Conservation (phyloP, 371 early-diverging fungal species). For the Syncephalastrum racemosum region DNA sequence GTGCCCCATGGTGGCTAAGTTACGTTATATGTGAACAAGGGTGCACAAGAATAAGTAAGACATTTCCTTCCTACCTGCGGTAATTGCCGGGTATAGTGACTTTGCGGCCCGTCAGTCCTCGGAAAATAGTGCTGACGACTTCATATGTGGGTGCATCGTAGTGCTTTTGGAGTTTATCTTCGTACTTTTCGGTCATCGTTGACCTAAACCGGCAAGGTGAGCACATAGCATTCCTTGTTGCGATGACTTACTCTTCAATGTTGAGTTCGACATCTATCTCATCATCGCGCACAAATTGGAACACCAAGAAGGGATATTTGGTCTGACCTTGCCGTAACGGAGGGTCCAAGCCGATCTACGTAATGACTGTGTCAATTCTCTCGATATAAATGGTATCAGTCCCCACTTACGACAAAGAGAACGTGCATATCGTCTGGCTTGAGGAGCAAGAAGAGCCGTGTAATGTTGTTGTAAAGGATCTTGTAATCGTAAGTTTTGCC, state of each 20-base stretch:
- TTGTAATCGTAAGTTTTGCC: slow-evolving; percentile 98
- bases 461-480: slow-evolving; percentile 84
- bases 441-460: slow-evolving; percentile 82
- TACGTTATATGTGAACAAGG: background rate
- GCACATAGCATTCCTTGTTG: slow-evolving; percentile 1
- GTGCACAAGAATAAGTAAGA: background rate
- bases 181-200: slow-evolving; percentile 67
- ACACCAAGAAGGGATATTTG: slow-evolving; percentile 94
- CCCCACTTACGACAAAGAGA: slow-evolving; percentile 72
- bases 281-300: slow-evolving; percentile 94
- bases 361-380: slow-evolving; percentile 5
- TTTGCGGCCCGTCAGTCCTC: slow-evolving; percentile 79
- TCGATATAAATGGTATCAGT: background rate
- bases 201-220: background rate
- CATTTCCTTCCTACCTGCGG: slow-evolving; percentile 25
- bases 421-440: slow-evolving; percentile 94
- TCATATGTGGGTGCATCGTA: slow-evolving; percentile 92
- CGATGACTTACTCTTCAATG: slow-evolving; percentile 65
- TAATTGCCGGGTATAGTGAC: slow-evolving; percentile 75
- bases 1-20: slow-evolving; percentile 68
- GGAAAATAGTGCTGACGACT: slow-evolving; percentile 91
- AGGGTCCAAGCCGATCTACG: slow-evolving; percentile 93
- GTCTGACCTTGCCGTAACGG: slow-evolving; percentile 99
- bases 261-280: slow-evolving; percentile 85
- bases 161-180: slow-evolving; percentile 76